These are phyloP conservation scores for Urtica urens DNA, from an alignment of 306 rosid species.

Conservation along the genomic window DNA sequence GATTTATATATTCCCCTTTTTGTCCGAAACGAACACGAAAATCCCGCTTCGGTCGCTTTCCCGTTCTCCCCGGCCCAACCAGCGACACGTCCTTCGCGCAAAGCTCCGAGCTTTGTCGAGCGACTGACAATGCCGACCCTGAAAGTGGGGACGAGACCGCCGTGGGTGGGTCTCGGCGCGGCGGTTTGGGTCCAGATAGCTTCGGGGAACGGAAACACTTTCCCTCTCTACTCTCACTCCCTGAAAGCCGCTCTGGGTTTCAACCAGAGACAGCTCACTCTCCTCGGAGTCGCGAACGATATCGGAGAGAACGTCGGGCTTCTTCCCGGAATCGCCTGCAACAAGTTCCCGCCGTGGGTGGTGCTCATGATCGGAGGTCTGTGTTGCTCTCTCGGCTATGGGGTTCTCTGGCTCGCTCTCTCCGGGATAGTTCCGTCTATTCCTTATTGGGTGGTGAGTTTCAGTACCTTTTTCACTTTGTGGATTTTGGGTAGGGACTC, in stretches of 20 bases:
- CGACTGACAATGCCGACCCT: constrained; percentile 19
- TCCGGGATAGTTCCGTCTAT: constrained; percentile 24
- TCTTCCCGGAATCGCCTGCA: constrained; percentile 58
- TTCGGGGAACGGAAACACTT: constrained; percentile 42
- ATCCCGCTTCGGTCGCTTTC: too few species aligned
- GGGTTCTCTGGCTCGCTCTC: constrained; percentile 49
- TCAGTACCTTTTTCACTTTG: neutral
- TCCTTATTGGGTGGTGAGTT: constrained; percentile 53
- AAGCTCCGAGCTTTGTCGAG: neutral
- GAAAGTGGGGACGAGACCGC: constrained; percentile 63
- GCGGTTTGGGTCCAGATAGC: constrained; percentile 67
- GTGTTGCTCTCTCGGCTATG: constrained; percentile 52
- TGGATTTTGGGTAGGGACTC: neutral
- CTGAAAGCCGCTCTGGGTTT: constrained; percentile 61
- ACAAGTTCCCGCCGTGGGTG: constrained; percentile 69
- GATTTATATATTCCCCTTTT: too few species aligned
- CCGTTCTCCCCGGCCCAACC: too few species aligned
- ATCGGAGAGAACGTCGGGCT: constrained; percentile 76
- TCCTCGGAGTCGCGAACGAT: constrained; percentile 73
- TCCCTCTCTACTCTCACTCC: constrained; percentile 62
- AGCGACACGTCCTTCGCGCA: too few species aligned
- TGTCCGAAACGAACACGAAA: too few species aligned
- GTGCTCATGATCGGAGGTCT: constrained; percentile 45
- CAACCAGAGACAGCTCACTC: constrained; percentile 52
- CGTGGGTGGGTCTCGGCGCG: constrained; percentile 84